Evolutionary conservation across 2,329 filamentous ascomycete species (phyloP), one percentile per base, ranked within the genome.

Genomic region (Rosellinia necatrix): DNA sequence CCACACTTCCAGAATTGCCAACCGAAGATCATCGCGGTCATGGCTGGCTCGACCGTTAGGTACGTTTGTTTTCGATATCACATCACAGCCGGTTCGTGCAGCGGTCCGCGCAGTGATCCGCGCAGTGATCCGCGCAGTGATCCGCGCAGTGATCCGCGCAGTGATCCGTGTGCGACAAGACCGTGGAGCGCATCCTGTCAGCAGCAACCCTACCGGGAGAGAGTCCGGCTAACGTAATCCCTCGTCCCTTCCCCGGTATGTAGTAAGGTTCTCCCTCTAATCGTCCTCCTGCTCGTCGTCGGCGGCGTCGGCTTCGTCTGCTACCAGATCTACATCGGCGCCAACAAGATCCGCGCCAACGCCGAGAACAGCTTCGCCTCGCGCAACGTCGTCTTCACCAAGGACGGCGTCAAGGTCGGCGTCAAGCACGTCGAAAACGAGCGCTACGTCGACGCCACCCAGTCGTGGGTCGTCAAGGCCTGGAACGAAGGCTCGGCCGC

Each of bases 321-420:
- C 58, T 91, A 91, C 73, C 86, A 90, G 58, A 81, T 92, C 70
- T 92, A 89, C 74, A 73, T 88, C 51, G 85, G 85, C 73, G 79
- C 83, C 52, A 79, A 78, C 73, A 81, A 89, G 71, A 86, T 92
- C 65, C 81, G 83, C 58, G 77, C 83, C 57, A 79, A 82, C 56
- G 87, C 88, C 42, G 82, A 81, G 44, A 79, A 87, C 72, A 84
- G 84, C 68, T 89, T 92, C 83, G 85, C 87, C 71, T 84, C 84
- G 75, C 89, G 88, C 76, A 88, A 92, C 70, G 82, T 92, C 53
- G 78, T 85, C 35, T 89, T 91, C 72, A 87, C 86, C 34, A 90
- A 89, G 70, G 89, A 91, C 53, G 89, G 89, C 52, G 75, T 90
- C 58, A 82, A 83, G 58, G 87, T 92, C 40, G 86, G 86, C 44